Percentiles rank a stretch among this genome's conserved stretches.
phyloP scores from a whole-genome alignment of 2,329 filamentous ascomycete species.

The Trichoderma sp. region DNA sequence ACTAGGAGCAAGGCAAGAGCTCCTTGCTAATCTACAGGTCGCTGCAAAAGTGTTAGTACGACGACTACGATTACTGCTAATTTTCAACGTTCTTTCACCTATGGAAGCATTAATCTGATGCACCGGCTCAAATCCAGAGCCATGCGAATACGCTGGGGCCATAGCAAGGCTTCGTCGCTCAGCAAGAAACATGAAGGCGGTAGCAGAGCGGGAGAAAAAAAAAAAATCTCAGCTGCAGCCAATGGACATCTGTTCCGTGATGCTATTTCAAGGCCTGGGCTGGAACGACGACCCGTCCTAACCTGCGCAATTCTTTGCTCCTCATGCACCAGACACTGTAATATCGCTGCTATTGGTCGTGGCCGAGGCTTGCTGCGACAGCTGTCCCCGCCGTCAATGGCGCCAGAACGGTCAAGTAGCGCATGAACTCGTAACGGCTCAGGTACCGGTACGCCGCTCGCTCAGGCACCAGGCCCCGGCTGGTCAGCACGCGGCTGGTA shows the following conservation, averaged over 20 bases:
- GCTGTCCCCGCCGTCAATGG: not conserved
- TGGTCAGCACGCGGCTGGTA: not conserved
- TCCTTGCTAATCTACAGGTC: constrained; percentile 12
- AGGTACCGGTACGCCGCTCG: constrained; percentile 12
- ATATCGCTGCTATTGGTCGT: not conserved
- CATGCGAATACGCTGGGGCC: not conserved
- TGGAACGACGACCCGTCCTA: not conserved
- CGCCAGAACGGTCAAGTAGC: not conserved
- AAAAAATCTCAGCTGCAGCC: not conserved
- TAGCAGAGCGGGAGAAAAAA: not conserved
- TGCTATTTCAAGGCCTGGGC: not conserved
- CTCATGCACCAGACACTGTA: constrained; percentile 1
- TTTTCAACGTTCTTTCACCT: not conserved
- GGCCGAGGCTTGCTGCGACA: not conserved
- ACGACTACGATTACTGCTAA: not conserved
- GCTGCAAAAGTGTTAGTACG: not conserved
- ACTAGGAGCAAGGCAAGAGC: constrained; percentile 16
- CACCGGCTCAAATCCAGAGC: not conserved
- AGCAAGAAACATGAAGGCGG: not conserved
- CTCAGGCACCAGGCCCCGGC: constrained; percentile 19
- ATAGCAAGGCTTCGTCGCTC: not conserved
- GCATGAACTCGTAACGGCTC: not conserved
- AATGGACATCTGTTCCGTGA: not conserved
- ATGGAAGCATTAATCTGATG: not conserved
- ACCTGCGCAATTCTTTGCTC: not conserved